phyloP scores from a whole-genome alignment of 352 stramenopile species.

The Phytopythium vexans region DNA sequence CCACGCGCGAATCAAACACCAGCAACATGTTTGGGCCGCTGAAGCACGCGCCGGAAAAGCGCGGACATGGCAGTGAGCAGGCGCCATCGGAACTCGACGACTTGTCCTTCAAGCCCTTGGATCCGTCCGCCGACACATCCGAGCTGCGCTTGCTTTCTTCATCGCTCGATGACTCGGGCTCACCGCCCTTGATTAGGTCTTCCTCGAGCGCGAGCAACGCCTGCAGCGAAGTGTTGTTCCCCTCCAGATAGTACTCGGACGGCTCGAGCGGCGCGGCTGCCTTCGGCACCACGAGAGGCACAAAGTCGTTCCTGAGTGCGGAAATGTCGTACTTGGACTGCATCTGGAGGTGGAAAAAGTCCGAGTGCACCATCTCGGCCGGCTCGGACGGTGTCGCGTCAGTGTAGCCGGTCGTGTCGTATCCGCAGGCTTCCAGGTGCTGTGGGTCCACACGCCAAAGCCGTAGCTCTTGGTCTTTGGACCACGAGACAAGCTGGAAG shows the following conservation, averaged over 20 bases:
- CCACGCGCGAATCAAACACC: conserved; percentile 80
- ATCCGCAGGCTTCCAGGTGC: conserved; percentile 60
- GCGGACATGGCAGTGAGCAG: conserved; percentile 53
- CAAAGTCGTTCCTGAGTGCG: conserved; percentile 69
- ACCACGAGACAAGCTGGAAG: conserved; percentile 78
- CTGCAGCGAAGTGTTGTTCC: conserved; percentile 39
- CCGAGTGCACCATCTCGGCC: conserved; percentile 12
- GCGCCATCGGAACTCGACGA: conserved; percentile 1
- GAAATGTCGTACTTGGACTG: conserved; percentile 69
- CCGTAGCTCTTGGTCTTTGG: conserved; percentile 76
- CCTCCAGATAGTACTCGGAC: conserved; percentile 62
- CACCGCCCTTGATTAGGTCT: conserved; percentile 52
- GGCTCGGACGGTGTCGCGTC: not conserved
- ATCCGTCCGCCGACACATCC: too few species aligned
- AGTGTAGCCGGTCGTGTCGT: conserved; percentile 36
- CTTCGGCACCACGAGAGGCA: conserved; percentile 64
- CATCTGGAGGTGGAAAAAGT: conserved; percentile 29
- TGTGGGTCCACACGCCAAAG: conserved; percentile 67
- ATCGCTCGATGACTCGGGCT: conserved; percentile 6
- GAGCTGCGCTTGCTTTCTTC: not conserved
- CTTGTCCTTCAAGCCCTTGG: not conserved
- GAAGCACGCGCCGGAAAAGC: conserved; percentile 77
- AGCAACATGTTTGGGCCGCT: conserved; percentile 84
- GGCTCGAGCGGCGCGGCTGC: conserved; percentile 49
- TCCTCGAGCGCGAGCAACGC: conserved; percentile 67